Evolutionary conservation across 2,329 filamentous ascomycete genomes (phyloP).

Genomic region (Chrysoporthe puriensis): DNA sequence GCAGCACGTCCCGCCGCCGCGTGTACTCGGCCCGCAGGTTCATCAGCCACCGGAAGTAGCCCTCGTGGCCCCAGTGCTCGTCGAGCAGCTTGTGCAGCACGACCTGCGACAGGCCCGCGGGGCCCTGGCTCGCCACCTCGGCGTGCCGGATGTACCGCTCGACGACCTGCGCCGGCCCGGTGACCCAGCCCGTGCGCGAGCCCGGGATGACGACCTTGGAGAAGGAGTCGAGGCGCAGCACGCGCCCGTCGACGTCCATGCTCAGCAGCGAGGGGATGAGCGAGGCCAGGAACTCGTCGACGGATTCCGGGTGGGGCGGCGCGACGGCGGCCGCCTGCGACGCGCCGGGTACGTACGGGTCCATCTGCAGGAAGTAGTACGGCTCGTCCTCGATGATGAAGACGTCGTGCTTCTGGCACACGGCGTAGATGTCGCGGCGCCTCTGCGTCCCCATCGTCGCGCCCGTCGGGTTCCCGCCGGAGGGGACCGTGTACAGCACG

Average conservation of each 20-base stretch:
- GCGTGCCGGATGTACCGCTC: slow-evolving; percentile 82
- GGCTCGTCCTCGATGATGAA: slow-evolving; percentile 92
- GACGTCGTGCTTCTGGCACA: slow-evolving; percentile 83
- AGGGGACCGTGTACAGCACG: slow-evolving; percentile 65
- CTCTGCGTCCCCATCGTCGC: slow-evolving; percentile 74
- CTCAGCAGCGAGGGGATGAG: slow-evolving; percentile 77
- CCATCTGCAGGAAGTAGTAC: slow-evolving; percentile 93
- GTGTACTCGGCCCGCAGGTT: slow-evolving; percentile 83
- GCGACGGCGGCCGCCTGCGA: slow-evolving; percentile 44
- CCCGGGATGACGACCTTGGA: slow-evolving; percentile 89
- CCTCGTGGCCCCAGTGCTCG: slow-evolving; percentile 89
- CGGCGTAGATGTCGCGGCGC: slow-evolving; percentile 72
- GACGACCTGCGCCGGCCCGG: slow-evolving; percentile 80
- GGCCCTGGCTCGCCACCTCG: slow-evolving; percentile 84
- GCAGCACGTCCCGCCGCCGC: slow-evolving; percentile 72
- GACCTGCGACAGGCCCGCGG: slow-evolving; percentile 82
- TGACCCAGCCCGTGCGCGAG: slow-evolving; percentile 84
- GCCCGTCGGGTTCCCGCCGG: slow-evolving; percentile 90
- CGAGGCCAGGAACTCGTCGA: slow-evolving; percentile 73
- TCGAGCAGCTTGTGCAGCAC: slow-evolving; percentile 88
- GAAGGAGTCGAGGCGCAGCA: slow-evolving; percentile 90
- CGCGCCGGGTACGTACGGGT: slow-evolving; percentile 63
- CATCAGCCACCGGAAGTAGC: slow-evolving; percentile 89
- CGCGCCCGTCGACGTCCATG: slow-evolving; percentile 84
- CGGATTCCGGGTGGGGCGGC: slow-evolving; percentile 59